A percentile compares a stretch with the other conserved stretches of the same genome.
phyloP scores from a whole-genome alignment of 1,284 basidiomycete genomes.

The Limonomyces culmigenus region DNA sequence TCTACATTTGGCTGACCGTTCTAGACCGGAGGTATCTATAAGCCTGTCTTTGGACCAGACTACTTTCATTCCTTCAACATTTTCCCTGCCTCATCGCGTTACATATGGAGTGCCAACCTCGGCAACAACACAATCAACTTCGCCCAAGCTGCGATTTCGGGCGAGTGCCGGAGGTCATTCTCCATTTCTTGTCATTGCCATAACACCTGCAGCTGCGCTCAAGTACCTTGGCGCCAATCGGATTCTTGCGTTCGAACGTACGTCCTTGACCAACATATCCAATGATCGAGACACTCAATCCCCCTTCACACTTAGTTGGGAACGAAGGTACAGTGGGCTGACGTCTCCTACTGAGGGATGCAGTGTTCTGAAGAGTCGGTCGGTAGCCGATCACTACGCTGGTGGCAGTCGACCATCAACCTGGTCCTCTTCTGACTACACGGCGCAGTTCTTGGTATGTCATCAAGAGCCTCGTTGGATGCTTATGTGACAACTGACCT shows the following conservation, averaged over 20 bases:
- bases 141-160: conserved; percentile 13
- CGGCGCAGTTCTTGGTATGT: conserved; percentile 14
- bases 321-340: conserved; percentile 17
- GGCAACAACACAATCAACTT: conserved; percentile 18
- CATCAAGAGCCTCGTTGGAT: conserved; percentile 1
- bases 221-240: conserved; percentile 14
- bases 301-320: conserved; percentile 12
- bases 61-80: conserved; percentile 15
- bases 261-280: conserved; percentile 3
- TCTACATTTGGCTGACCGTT: conserved; percentile 1
- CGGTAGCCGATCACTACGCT: conserved; percentile 17
- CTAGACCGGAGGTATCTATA: conserved; percentile 16
- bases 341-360: too few species aligned
- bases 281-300: background rate
- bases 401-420: conserved; percentile 12
- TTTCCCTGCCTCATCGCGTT: conserved; percentile 15
- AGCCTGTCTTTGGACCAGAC: conserved; percentile 16
- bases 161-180: too few species aligned
- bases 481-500: background rate
- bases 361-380: too few species aligned
- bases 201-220: conserved; percentile 11
- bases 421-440: conserved; percentile 16
- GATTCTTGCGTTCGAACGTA: conserved; percentile 16
- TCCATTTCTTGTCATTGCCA: too few species aligned
- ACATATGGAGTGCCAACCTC: conserved; percentile 17